Conservation (phyloP, 768 basidiomycete genomes). For the Pilatotrama ljubarskyi region DNA sequence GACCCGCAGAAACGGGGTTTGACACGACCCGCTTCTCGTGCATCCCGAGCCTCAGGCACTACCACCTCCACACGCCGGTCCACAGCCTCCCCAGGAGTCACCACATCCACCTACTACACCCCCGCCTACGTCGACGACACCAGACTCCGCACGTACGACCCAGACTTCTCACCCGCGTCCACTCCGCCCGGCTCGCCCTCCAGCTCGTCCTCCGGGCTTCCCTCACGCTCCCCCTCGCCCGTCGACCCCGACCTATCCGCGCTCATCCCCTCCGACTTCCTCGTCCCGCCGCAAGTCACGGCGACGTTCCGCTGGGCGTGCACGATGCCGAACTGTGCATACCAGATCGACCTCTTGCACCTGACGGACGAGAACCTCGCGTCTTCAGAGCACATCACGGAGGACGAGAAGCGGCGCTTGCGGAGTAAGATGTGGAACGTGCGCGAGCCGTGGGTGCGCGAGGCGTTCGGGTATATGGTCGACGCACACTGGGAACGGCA, state of each 20-base stretch:
- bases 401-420: slow-evolving; percentile 8
- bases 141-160: slow-evolving; percentile 41
- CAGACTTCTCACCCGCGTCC: slow-evolving; percentile 59
- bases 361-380: slow-evolving; percentile 38
- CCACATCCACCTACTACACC: neutral
- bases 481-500: slow-evolving; percentile 26
- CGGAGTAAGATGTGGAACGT: slow-evolving; percentile 17
- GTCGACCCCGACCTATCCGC: slow-evolving; percentile 25
- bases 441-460: slow-evolving; percentile 10
- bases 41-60: neutral
- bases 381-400: neutral
- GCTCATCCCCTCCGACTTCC: slow-evolving; percentile 40
- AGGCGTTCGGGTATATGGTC: slow-evolving; percentile 25
- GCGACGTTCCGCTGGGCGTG: slow-evolving; percentile 57
- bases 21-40: neutral
- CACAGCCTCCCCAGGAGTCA: neutral
- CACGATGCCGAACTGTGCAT: slow-evolving; percentile 40
- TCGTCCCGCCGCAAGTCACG: slow-evolving; percentile 35
- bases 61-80: neutral
- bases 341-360: slow-evolving; percentile 48
- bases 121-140: slow-evolving; percentile 9
- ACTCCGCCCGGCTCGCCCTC: slow-evolving; percentile 45
- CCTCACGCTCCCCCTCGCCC: slow-evolving; percentile 21
- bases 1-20: neutral
- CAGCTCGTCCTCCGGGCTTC: slow-evolving; percentile 28